phyloP scores from a whole-genome alignment of 1,139 yeast genomes.

The Candida smagusa region DNA sequence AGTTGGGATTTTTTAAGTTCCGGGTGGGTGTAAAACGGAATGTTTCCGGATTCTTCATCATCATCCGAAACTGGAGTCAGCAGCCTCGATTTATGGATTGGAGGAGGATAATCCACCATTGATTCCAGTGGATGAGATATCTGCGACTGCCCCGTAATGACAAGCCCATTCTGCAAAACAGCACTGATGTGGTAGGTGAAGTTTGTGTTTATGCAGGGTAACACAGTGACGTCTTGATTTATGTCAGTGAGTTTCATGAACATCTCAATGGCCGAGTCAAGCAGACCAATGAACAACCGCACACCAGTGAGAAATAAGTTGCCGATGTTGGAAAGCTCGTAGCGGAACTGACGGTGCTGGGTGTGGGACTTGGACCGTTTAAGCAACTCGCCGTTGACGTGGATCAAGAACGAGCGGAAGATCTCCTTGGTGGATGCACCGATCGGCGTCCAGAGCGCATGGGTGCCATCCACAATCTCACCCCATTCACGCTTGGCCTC shows the following conservation, averaged over 20 bases:
- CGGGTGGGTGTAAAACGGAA: constrained; percentile 78
- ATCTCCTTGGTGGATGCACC: constrained; percentile 68
- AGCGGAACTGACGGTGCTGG: constrained; percentile 52
- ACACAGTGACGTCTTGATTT: constrained; percentile 51
- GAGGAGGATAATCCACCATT: constrained; percentile 29
- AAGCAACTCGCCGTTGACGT: constrained; percentile 72
- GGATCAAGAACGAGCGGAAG: constrained; percentile 72
- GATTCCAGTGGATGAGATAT: constrained; percentile 74
- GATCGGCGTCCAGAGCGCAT: constrained; percentile 61
- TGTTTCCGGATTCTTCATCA: constrained; percentile 53
- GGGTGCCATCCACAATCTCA: constrained; percentile 75
- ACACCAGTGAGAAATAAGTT: constrained; percentile 82
- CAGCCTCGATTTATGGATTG: constrained; percentile 36
- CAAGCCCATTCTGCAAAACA: constrained; percentile 59
- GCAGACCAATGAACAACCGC: constrained; percentile 74
- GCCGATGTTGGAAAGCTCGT: constrained; percentile 80
- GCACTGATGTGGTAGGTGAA: constrained; percentile 89
- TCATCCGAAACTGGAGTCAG: constrained; percentile 29
- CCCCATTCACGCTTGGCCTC: constrained; percentile 74
- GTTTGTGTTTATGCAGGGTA: constrained; percentile 82
- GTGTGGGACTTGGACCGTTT: constrained; percentile 58
- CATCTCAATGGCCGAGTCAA: constrained; percentile 81
- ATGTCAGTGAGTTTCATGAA: constrained; percentile 67
- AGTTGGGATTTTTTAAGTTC: constrained; percentile 71
- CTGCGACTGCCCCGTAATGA: constrained; percentile 91